Evolutionary conservation across 31 red algal genomes (phyloP), one percentile per base, ranked within the genome.

Genomic region (Odonthalia washingtoniensis): DNA sequence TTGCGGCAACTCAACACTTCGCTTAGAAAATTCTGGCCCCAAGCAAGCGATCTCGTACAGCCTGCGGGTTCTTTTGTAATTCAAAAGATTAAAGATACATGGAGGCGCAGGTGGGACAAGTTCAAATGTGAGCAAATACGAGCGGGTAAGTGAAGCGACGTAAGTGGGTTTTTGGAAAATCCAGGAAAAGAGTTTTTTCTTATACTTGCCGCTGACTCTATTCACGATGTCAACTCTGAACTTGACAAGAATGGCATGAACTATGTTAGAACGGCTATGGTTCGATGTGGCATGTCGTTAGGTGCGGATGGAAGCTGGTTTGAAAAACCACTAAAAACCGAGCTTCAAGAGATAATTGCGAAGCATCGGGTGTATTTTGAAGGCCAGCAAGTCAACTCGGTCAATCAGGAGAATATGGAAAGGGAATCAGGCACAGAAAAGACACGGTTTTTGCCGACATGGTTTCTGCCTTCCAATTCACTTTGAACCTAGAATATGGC

Each of bases 311-410:
- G 66, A 12, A 9, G 6, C 14, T 70, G 66, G 66, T 28, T 12
- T 33, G 66, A 70, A 26, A 30, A 6, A 36, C 66, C 9, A 30
- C 33, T 70, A 6, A 33, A 6, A 18, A 6, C 9, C 14, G 66
- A 70, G 66, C 33, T 70, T 70, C 66, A 70, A 12, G 66, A 70
- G 12, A 70, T 70, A 33, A 70, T 70, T 33, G 66, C 66, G 12
- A 70, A 36, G 27, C 33, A 70, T 9, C 66, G 33, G 6, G 6
- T 26, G 12, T 33, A 70, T 36, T 70, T 70, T 70, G 66, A 70
- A 26, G 66, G 66, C 12, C 27, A 21, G 33, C 66, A n/a, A n/a
- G n/a, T n/a, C n/a, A n/a, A n/a, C n/a, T n/a, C n/a, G n/a, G n/a
- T n/a, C n/a, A n/a, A n/a, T n/a, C n/a, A n/a, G n/a, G n/a, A n/a